A percentile compares a stretch with the other conserved stretches of the same genome.
These are phyloP conservation scores for Clarkia xantiana DNA, from an alignment of 345 rosid species.

Conservation along the genomic window DNA sequence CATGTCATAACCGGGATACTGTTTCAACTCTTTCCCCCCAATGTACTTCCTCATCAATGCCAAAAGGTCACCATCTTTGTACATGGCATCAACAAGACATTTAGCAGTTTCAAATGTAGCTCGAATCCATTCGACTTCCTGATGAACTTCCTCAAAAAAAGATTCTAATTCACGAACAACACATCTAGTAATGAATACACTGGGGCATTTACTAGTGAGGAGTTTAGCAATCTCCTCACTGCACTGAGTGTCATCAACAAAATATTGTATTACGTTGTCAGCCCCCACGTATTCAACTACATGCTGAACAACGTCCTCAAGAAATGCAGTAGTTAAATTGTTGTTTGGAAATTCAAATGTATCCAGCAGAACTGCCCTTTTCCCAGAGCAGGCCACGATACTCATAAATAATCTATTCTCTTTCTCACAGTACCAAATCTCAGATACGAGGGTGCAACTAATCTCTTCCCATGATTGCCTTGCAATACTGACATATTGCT, in stretches of 20 bases:
- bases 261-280: background rate
- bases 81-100: background rate
- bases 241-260: background rate
- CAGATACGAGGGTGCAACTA: background rate
- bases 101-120: background rate
- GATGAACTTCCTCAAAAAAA: conserved; percentile 1
- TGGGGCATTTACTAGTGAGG: background rate
- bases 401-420: background rate
- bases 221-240: background rate
- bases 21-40: background rate
- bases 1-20: background rate
- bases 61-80: background rate
- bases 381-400: background rate
- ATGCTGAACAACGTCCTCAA: background rate
- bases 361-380: background rate
- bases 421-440: background rate
- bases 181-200: background rate
- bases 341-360: background rate
- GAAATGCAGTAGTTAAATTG: background rate
- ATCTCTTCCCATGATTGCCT: too few species aligned
- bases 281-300: conserved; percentile 1
- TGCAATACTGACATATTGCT: background rate
- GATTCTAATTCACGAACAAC: background rate
- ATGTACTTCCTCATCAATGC: background rate
- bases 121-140: background rate